phyloP scores from a whole-genome alignment of 495 filamentous ascomycete genomes.

The Ramalina intermedia region DNA sequence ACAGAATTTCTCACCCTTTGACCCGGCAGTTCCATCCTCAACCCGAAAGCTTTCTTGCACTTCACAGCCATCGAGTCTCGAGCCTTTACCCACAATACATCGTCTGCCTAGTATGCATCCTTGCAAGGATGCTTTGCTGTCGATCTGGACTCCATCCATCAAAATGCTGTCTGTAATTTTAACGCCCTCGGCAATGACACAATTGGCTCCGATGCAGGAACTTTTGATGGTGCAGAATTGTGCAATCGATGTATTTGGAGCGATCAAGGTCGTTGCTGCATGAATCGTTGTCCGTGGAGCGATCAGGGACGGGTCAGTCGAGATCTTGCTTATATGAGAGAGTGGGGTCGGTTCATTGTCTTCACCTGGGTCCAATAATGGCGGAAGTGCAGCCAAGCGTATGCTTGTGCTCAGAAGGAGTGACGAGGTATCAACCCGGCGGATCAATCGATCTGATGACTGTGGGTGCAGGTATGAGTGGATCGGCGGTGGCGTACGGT shows the following conservation, averaged over 20 bases:
- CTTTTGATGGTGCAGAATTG: conserved; percentile 79
- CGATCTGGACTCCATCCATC: conserved; percentile 81
- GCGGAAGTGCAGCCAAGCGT: conserved; percentile 63
- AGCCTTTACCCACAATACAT: conserved; percentile 60
- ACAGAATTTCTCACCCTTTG: conserved; percentile 78
- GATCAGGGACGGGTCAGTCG: conserved; percentile 55
- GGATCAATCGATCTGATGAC: conserved; percentile 39
- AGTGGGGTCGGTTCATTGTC: conserved; percentile 46
- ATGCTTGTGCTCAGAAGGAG: conserved; percentile 69
- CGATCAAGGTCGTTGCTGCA: conserved; percentile 61
- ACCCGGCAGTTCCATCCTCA: conserved; percentile 56
- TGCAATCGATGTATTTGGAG: conserved; percentile 70
- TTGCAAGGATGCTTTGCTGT: conserved; percentile 58
- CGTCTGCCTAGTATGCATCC: conserved; percentile 70
- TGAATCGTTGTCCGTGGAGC: conserved; percentile 64
- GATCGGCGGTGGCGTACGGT: conserved; percentile 36
- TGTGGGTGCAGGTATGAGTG: conserved; percentile 61
- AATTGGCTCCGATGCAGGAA: conserved; percentile 71
- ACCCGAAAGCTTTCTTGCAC: conserved; percentile 79
- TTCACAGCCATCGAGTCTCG: conserved; percentile 70
- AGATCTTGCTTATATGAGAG: conserved; percentile 63
- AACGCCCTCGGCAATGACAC: conserved; percentile 67
- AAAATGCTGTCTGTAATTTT: conserved; percentile 67
- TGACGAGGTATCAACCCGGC: conserved; percentile 74
- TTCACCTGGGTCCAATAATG: conserved; percentile 51